Conservation (phyloP, 2,329 filamentous ascomycete genomes). For the Aspergillus amoenus region DNA sequence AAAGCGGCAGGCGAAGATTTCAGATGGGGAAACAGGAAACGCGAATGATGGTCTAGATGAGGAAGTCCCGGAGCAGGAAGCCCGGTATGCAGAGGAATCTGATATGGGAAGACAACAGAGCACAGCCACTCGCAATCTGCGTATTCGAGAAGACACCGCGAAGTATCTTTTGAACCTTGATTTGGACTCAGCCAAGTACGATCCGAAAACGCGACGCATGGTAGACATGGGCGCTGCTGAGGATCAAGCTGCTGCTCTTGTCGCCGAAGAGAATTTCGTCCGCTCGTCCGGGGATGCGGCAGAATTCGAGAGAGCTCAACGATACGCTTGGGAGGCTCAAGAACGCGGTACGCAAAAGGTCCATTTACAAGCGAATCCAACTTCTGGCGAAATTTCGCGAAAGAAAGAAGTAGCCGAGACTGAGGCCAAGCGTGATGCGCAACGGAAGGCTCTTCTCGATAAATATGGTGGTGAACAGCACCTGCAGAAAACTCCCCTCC, state of each 20-base stretch:
- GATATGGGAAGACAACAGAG: slow-evolving; percentile 95
- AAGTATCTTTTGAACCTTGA: slow-evolving; percentile 96
- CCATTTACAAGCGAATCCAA: slow-evolving; percentile 95
- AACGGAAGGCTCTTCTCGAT: slow-evolving; percentile 69
- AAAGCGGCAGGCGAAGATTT: slow-evolving; percentile 54
- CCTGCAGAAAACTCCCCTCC: slow-evolving; percentile 61
- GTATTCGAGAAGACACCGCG: slow-evolving; percentile 92
- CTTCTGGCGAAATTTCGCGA: slow-evolving; percentile 79
- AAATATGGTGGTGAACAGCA: slow-evolving; percentile 76
- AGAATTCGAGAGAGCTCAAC: slow-evolving; percentile 86
- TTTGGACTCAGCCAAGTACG: slow-evolving; percentile 93
- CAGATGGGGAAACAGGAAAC: slow-evolving; percentile 50
- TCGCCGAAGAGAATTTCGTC: slow-evolving; percentile 91
- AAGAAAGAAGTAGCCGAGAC: slow-evolving; percentile 77
- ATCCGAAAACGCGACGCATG: slow-evolving; percentile 91
- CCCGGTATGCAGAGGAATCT: slow-evolving; percentile 84
- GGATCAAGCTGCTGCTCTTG: slow-evolving; percentile 76
- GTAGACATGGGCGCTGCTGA: slow-evolving; percentile 78
- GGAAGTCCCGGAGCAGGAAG: slow-evolving; percentile 44
- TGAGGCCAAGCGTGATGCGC: slow-evolving; percentile 65
- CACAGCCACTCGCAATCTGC: slow-evolving; percentile 84
- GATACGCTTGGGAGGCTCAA: slow-evolving; percentile 93
- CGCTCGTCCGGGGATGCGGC: slow-evolving; percentile 84
- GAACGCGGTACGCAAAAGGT: slow-evolving; percentile 76
- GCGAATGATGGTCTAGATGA: slow-evolving; percentile 54